Percentiles rank a stretch among this genome's conserved stretches.
Conservation (phyloP, 177 flowering plant genomes). For the Vitis hybrid region DNA sequence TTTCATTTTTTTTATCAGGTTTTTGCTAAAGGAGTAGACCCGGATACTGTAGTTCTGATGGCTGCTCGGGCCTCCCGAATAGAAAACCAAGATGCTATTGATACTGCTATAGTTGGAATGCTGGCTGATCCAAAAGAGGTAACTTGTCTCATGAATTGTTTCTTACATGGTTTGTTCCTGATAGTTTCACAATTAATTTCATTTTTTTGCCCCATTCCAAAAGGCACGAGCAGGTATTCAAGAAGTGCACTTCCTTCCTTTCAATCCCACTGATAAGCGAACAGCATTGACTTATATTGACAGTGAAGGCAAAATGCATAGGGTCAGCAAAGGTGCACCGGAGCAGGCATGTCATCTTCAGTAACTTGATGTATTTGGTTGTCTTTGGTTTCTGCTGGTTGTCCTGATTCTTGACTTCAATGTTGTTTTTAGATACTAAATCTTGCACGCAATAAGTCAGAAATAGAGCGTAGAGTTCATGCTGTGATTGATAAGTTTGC, state of each 20-base stretch:
- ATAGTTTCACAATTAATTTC: background rate
- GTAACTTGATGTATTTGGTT: background rate
- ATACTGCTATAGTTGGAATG: constrained; percentile 90
- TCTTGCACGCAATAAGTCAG: constrained; percentile 79
- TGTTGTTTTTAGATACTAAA: constrained; percentile 58
- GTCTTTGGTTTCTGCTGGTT: background rate
- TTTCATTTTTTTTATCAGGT: constrained; percentile 42
- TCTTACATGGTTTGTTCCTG: background rate
- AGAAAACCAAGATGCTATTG: constrained; percentile 98
- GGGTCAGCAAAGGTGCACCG: constrained; percentile 99
- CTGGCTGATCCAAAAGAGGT: constrained; percentile 98
- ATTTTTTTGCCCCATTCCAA: background rate
- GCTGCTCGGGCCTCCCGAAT: constrained; percentile 93
- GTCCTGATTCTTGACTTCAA: constrained; percentile 11
- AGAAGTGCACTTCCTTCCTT: constrained; percentile 94
- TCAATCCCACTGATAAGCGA: constrained; percentile 94
- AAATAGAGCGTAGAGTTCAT: constrained; percentile 88
- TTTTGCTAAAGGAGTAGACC: constrained; percentile 79
- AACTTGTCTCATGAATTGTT: background rate
- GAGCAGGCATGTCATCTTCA: constrained; percentile 64
- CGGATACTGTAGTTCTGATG: constrained; percentile 86
- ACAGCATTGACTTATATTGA: constrained; percentile 92
- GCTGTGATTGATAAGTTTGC: constrained; percentile 91
- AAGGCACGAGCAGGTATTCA: constrained; percentile 97
- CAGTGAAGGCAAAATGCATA: constrained; percentile 78